Base-by-base conservation (phyloP, 257 asterid genomes). In the Nemophila menziesii region DNA sequence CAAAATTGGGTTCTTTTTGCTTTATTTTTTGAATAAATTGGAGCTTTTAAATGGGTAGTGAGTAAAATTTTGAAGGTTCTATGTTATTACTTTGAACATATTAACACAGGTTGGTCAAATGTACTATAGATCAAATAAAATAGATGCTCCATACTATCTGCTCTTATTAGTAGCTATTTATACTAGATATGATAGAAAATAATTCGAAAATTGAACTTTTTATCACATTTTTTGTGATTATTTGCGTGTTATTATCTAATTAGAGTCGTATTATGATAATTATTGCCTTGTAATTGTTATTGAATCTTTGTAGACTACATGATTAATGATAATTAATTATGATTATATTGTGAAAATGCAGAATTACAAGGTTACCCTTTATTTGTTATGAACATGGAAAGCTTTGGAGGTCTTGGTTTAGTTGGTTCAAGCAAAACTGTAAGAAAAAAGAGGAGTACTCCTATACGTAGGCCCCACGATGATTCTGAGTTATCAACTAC, bases 381-480 rank as follows among this genome's bases (percentile, higher is more conserved):
- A 5, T 33, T 7, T 27, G 6, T 44, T 41, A 48, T 56, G 14
- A 14, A 22, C 36, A 83, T 83, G 95, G 86, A 74, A 36, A 71
- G 33, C 48, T 21, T 40, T 49, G 78, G 67, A 48, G 72, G 58
- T 43, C 19, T 51, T 9, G 67, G 59, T 46, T 20, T 63, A 39
- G 64, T 55, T 62, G 54, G 62, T 41, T 6, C 33, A 2, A 36
- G 63, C 37, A 65, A 38, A 53, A 43, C 68, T 52, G 60, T 52
- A 38, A 73, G 71, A 54, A 79, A 55, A 54, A 74, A 66, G 78
- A 59, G 95, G 52, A 83, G 81, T 63, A 61, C 59, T 41, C 69
- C 77, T 46, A 51, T 23, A 40, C 92, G 81, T 7, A 79, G 68
- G 11, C 80, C 83, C 33, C 59, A 22, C 33, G 57, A 58, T 52